Base-by-base conservation (phyloP, 2,329 filamentous ascomycete genomes). In the Penicillium sp. region DNA sequence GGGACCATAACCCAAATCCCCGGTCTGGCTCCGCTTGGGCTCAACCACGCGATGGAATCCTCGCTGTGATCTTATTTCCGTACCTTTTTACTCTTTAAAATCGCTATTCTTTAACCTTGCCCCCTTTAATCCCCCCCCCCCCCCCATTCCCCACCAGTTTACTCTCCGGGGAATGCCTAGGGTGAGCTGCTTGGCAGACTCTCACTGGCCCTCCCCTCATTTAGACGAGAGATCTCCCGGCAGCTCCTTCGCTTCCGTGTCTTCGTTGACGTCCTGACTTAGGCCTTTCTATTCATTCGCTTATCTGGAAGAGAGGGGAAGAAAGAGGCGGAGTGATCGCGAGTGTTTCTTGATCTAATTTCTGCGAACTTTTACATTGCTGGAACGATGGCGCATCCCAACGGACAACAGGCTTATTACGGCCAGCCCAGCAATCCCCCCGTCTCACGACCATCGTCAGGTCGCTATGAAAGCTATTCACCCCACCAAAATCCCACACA, bases 381-480 rank as follows among this genome's bases (percentile, higher is more conserved):
- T 37, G 23, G 29, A 50, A 66, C 55, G 10, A 85, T 86, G 84
- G 80, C 83, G 62, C 81, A 85, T 69, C 80, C 80, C 58, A 81
- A 83, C 70, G 77, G 77, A 43, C 80, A 82, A 60, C 68, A 71
- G 50, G 75, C 81, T 62, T 81, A 79, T 66, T 78, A 81, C 43
- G 69, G 68, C 58, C 73, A 74, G 58, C 53, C 68, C 8, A 58
- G 63, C 58, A 72, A 69, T 60, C 67, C 72, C 37, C 63, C 67
- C 33, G 61, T 64, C 19, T 67, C 72, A 11, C 72, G 75, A 58
- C 63, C 66, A 19, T 55, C 64, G 52, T 64, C 68, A 48, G 54
- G 64, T 58, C 72, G 69, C 54, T 78, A 81, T 74, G 72, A 77
- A 67, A 61, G 70, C 67, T 73, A 78, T 62, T 60, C 73, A 67